These are phyloP conservation scores for Botryotinia narcissicola DNA, from an alignment of 2,329 filamentous ascomycete species.

Conservation along the genomic window DNA sequence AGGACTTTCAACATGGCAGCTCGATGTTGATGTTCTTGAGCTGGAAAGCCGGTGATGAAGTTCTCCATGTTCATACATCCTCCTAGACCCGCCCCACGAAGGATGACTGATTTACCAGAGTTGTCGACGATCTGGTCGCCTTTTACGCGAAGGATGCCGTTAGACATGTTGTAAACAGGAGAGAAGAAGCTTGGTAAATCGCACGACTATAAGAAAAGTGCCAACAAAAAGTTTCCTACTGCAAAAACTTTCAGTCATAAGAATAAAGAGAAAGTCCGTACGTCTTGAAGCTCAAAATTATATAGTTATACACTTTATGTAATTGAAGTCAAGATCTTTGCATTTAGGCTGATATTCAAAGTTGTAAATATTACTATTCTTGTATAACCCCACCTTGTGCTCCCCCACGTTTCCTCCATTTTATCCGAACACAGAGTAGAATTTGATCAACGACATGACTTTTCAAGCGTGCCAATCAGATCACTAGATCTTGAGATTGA, in stretches of 20 bases:
- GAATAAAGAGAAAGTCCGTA: neutral
- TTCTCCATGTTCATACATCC: constrained; percentile 56
- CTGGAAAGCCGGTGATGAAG: constrained; percentile 62
- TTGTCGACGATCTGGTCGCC: constrained; percentile 40
- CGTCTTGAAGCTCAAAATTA: neutral
- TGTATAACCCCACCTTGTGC: constrained; percentile 9
- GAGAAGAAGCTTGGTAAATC: neutral
- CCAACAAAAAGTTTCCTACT: neutral
- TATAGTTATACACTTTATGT: neutral
- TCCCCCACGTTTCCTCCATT: neutral
- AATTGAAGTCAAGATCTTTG: neutral
- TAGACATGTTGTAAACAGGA: constrained; percentile 26
- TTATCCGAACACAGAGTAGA: constrained; percentile 2
- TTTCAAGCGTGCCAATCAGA: constrained; percentile 11
- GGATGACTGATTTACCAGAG: constrained; percentile 39
- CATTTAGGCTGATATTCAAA: constrained; percentile 18
- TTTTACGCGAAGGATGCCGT: constrained; percentile 38
- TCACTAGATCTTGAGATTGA: neutral
- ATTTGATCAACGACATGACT: neutral
- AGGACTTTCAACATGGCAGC: constrained; percentile 52
- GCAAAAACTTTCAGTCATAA: neutral
- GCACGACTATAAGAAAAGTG: neutral
- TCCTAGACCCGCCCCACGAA: constrained; percentile 43
- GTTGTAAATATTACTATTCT: constrained; percentile 6
- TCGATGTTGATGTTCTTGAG: constrained; percentile 56